Evolutionary conservation across 192 early-diverging fungal genomes (phyloP), one percentile per base, ranked within the genome.

Genomic region (Entomortierella chlamydospora): DNA sequence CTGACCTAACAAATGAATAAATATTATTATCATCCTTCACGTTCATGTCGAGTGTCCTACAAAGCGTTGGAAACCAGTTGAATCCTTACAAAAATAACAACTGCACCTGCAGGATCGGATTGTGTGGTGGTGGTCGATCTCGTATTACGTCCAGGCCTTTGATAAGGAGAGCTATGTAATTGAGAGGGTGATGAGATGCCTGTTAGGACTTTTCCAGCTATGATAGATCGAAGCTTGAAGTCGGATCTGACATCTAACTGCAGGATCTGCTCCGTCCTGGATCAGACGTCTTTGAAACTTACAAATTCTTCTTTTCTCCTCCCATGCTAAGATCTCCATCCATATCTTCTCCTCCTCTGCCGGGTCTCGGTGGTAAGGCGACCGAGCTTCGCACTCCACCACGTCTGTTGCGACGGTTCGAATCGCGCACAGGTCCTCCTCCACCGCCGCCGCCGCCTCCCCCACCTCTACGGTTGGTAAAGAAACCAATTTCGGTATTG

Each of bases 71-170:
- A n/a, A n/a, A n/a, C n/a, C n/a, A n/a, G n/a, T n/a, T n/a, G n/a
- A n/a, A n/a, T n/a, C n/a, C 61, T 39, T 77, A 77, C 73, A 69
- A 68, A 77, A 25, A 77, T 58, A n/a, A 77, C 20, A 28, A 68
- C 28, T n/a, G 52, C n/a, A 12, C 52, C 65, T 43, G 37, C 47
- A 26, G 15, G 54, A 41, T 29, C 47, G 1, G 56, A 17, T 30
- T 39, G 10, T 31, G 56, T 15, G 29, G 45, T 3, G 0, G 61
- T 37, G 6, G 25, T 13, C 7, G 71, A 59, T 64, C 56, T 33
- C 4, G 43, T 51, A 37, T 17, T 58, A 1, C 62, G 61, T 31
- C 54, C 54, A 13, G 71, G 71, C 17, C 71, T 42, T 23, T 73
- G 71, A 57, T 73, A 73, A 39, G 71, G 71, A 7, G 53, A 58